A percentile compares a stretch with the other conserved stretches of the same genome.
Conservation (phyloP, 768 basidiomycete genomes). For the Russula emetica region DNA sequence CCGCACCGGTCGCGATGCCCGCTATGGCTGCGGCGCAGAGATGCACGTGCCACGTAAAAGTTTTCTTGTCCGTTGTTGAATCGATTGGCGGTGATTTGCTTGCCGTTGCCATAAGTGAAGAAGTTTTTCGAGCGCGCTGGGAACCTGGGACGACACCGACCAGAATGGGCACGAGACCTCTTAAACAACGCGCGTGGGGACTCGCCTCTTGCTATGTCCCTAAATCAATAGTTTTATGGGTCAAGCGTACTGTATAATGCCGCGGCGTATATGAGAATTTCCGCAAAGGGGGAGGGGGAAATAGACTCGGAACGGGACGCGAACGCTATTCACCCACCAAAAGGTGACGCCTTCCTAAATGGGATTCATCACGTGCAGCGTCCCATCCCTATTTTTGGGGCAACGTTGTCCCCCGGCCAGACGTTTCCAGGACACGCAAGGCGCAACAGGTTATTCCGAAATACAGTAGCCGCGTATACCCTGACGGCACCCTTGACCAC, state of each 20-base stretch:
- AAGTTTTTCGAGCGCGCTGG: conserved; percentile 97
- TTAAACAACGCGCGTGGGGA: conserved; percentile 88
- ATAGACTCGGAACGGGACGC: conserved; percentile 29
- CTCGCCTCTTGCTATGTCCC: conserved; percentile 85
- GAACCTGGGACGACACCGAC: conserved; percentile 94
- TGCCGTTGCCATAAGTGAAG: conserved; percentile 98
- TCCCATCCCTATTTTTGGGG: too few relatives aligned
- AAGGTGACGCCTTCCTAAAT: too few relatives aligned
- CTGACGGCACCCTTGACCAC: too few relatives aligned
- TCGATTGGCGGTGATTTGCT: conserved; percentile 77
- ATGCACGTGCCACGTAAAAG: conserved; percentile 78
- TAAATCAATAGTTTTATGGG: conserved; percentile 34
- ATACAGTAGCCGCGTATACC: too few relatives aligned
- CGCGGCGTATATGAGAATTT: background rate
- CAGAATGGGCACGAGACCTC: conserved; percentile 88
- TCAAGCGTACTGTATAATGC: background rate
- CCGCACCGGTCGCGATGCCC: conserved; percentile 81
- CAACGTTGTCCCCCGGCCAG: too few relatives aligned
- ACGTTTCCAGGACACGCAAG: too few relatives aligned
- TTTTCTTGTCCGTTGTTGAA: conserved; percentile 83
- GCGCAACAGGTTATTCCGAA: too few relatives aligned
- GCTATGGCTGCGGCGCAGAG: conserved; percentile 81
- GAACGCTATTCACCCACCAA: too few relatives aligned
- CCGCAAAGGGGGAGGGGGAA: conserved; percentile 1
- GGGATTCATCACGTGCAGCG: too few relatives aligned